phyloP scores from a whole-genome alignment of 164 flowering plant genomes.

The Litsea cubeba region DNA sequence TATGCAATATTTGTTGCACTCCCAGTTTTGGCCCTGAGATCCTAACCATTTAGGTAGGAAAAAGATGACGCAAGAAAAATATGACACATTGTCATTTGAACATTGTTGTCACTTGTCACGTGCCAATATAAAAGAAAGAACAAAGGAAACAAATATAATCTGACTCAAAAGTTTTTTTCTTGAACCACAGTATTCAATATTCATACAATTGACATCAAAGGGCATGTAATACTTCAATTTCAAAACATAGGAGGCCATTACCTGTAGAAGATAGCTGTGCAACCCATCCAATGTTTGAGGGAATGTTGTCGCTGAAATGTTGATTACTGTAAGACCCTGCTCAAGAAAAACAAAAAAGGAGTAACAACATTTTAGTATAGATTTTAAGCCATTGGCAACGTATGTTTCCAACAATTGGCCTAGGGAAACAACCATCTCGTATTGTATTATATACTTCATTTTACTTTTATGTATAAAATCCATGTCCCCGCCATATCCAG shows the following conservation, averaged over 20 bases:
- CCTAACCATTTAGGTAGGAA: no score
- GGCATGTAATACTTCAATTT: not conserved
- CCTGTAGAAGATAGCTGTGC: slow-evolving; percentile 92
- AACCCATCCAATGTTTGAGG: slow-evolving; percentile 96
- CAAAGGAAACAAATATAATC: not conserved
- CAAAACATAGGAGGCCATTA: slow-evolving; percentile 15
- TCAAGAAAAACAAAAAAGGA: slow-evolving; percentile 5
- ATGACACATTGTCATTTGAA: not conserved
- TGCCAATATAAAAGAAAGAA: not conserved
- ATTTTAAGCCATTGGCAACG: not conserved
- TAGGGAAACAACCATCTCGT: not conserved
- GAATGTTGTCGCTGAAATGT: slow-evolving; percentile 87
- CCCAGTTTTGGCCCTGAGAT: not conserved
- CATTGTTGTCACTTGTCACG: no score
- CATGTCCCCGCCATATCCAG: not conserved
- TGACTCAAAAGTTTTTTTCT: not conserved
- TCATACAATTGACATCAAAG: not conserved
- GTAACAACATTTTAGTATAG: not conserved
- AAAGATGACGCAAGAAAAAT: no score
- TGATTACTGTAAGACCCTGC: slow-evolving; percentile 89
- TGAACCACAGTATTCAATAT: not conserved
- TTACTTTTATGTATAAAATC: no score
- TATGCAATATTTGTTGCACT: not conserved
- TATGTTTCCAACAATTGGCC: not conserved
- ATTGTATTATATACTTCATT: no score